Evolutionary conservation across 2,329 filamentous ascomycete species (phyloP), one percentile per base, ranked within the genome.

Genomic region (Penicillium sp.): DNA sequence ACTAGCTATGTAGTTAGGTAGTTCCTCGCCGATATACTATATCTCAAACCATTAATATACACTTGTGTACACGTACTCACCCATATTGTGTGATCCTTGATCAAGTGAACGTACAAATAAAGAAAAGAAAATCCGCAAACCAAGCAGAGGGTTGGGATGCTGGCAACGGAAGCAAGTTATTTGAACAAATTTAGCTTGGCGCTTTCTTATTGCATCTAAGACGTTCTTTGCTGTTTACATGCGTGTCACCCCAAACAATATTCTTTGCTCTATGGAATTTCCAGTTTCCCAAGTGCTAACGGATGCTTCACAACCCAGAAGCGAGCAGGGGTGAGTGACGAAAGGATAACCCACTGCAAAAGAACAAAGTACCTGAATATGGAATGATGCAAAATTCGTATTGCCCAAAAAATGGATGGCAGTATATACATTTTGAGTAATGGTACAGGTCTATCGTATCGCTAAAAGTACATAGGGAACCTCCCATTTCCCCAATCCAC

Each of bases 361-460:
- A 26, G 7, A 24, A 24, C 24, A 24, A 26, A 26, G 6, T 26
- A 26, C 9, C 8, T 26, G 5, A 12, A 40, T 12, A n/a, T 1
- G 38, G 17, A 40, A 26, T 15, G 4, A 40, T 17, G 38, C 22
- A 40, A 40, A 40, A 35, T 17, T 2, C 13, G 8, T 31, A 32
- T 32, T 31, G 34, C 28, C 19, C 17, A 17, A 22, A 10, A 48
- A 31, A 45, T 17, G 35, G 22, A 32, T 42, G 45, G 53, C 37
- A 37, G 40, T 57, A 56, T 58, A 50, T 56, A 56, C 46, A 29
- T 48, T 53, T 56, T 56, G 43, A 45, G 40, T 66, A 59, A 62
- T 64, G 57, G 53, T 65, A 66, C 64, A 65, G 52, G 54, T 61
- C 60, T 62, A 61, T 62, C 57, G 47, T 63, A 53, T 61, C 59